Conservation (phyloP, 495 filamentous ascomycete species). For the Penicillium psychrofluorescens region DNA sequence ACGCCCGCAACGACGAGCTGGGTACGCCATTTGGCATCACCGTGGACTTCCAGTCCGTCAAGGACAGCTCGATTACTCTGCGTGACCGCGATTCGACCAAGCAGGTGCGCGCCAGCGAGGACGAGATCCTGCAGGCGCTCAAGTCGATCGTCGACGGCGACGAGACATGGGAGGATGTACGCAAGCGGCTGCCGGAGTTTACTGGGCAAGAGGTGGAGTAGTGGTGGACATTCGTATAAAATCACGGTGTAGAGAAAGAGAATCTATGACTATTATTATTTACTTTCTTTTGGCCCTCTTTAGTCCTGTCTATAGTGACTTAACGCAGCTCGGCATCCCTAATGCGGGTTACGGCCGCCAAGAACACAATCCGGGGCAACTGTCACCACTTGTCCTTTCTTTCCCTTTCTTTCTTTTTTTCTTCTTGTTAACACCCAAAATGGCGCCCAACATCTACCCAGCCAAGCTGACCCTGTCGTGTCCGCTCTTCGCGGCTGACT, state of each 20-base stretch:
- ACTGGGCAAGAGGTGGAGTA: constrained; percentile 61
- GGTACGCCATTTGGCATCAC: constrained; percentile 60
- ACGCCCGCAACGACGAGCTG: constrained; percentile 61
- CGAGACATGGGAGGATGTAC: constrained; percentile 59
- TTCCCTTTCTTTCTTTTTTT: constrained; percentile 1
- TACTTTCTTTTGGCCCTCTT: constrained; percentile 2
- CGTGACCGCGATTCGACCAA: constrained; percentile 60
- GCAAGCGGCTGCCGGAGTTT: constrained; percentile 56
- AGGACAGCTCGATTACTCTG: constrained; percentile 61
- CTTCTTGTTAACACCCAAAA: constrained; percentile 10
- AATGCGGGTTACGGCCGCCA: constrained; percentile 20
- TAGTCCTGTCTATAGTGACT: not conserved
- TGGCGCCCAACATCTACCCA: constrained; percentile 48
- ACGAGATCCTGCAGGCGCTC: constrained; percentile 58
- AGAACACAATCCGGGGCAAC: constrained; percentile 24
- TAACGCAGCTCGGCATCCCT: constrained; percentile 5
- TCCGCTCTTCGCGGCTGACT: constrained; percentile 85
- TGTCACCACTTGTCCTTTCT: constrained; percentile 18
- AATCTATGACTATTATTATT: constrained; percentile 4
- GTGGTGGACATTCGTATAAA: constrained; percentile 11
- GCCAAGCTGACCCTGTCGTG: constrained; percentile 71
- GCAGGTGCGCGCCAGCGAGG: constrained; percentile 59
- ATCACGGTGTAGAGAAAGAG: not conserved
- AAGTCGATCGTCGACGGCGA: constrained; percentile 52
- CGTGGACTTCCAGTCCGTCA: constrained; percentile 64